A percentile compares a stretch with the other conserved stretches of the same genome.
These are phyloP conservation scores for Coprinellus aureogranulatus DNA, from an alignment of 768 basidiomycete genomes.

Conservation along the genomic window DNA sequence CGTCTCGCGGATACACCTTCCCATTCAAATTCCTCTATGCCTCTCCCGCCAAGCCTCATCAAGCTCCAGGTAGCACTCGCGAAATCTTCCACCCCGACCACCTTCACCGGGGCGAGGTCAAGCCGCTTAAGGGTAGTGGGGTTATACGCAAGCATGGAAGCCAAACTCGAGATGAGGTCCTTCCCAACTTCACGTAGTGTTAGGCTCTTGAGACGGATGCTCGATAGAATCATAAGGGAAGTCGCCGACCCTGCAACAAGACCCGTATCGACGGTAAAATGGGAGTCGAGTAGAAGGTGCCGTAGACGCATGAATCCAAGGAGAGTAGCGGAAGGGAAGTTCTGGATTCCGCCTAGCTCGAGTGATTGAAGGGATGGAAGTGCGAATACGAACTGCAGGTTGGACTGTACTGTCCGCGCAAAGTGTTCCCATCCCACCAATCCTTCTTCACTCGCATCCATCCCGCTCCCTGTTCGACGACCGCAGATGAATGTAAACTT, in stretches of 20 bases:
- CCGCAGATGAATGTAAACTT: constrained; percentile 4
- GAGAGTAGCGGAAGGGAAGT: not conserved
- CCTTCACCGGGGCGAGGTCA: not conserved
- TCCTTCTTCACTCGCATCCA: not conserved
- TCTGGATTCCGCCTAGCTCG: constrained; percentile 1
- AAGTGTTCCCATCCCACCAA: not conserved
- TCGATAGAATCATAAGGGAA: not conserved
- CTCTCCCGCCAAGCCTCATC: not conserved
- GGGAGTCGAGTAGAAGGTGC: not conserved
- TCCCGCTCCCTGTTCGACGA: not conserved
- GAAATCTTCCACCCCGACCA: not conserved
- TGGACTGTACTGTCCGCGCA: not conserved
- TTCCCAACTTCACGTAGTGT: not conserved
- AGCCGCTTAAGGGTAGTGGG: not conserved
- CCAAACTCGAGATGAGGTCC: not conserved
- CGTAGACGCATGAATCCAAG: not conserved
- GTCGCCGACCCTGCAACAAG: not conserved
- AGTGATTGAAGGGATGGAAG: not conserved
- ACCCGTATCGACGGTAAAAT: not conserved
- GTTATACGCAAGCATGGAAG: not conserved
- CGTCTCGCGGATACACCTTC: constrained; percentile 1
- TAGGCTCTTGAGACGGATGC: not conserved
- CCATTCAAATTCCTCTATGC: constrained; percentile 1
- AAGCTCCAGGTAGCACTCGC: not conserved
- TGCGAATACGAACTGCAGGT: not conserved